Percentiles rank a stretch among this genome's conserved stretches.
Conservation (phyloP, 1,139 yeast genomes). For the Lodderomyces orthopsilosis region DNA sequence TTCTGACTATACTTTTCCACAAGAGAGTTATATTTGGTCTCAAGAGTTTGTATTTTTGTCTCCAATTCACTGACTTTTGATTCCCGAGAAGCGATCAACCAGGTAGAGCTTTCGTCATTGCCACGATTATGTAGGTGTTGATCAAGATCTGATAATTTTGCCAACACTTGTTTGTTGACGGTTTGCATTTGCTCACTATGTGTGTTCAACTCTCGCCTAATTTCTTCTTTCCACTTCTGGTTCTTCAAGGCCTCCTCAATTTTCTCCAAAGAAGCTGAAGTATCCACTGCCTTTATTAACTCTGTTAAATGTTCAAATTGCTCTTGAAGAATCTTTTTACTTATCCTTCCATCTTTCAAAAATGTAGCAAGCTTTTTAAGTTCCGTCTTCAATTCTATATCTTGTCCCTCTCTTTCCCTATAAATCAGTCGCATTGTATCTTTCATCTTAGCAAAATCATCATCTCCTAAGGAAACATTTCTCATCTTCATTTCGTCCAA, state of each 20-base stretch:
- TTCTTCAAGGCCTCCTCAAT: background rate
- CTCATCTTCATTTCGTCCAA: conserved; percentile 14
- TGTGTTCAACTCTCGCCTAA: background rate
- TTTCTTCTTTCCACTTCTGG: background rate
- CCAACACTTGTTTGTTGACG: background rate
- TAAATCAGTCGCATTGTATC: background rate
- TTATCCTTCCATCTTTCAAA: background rate
- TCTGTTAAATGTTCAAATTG: background rate
- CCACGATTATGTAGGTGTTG: background rate
- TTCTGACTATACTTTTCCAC: conserved; percentile 26
- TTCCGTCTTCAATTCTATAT: background rate
- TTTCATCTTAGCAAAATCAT: background rate
- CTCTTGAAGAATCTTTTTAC: background rate
- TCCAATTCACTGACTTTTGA: conserved; percentile 5
- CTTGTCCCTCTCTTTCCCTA: background rate
- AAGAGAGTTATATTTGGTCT: conserved; percentile 21
- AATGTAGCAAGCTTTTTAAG: background rate
- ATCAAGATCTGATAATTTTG: background rate
- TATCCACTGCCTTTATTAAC: background rate
- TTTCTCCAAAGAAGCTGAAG: background rate
- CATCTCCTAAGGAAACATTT: background rate
- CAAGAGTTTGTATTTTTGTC: background rate
- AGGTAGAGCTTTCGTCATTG: background rate
- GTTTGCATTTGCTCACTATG: background rate
- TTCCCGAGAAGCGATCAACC: background rate